Evolutionary conservation across 192 early-diverging fungal genomes (phyloP).

Genomic region (Umbelopsis isabellina): DNA sequence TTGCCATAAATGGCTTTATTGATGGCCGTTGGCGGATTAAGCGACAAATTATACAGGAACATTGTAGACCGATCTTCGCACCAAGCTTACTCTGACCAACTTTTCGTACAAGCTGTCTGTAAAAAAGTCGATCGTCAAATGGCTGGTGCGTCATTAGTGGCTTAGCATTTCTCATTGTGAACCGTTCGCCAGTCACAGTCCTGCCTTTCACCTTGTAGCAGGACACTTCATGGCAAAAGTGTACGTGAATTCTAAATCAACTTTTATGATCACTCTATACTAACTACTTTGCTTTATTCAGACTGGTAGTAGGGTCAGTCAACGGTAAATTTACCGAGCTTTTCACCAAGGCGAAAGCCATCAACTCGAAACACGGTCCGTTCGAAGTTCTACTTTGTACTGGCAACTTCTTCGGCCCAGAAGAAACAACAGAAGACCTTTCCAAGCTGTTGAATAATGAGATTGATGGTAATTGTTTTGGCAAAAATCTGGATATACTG

Average conservation of each 20-base stretch:
- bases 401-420: slow-evolving; percentile 78
- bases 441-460: slow-evolving; percentile 59
- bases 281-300: slow-evolving; percentile 25
- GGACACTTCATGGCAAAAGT: slow-evolving; percentile 5
- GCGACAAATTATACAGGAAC: slow-evolving; percentile 89
- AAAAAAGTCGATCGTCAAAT: neutral
- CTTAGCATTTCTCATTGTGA: neutral
- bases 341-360: slow-evolving; percentile 73
- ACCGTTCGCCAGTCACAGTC: neutral
- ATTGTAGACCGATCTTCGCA: slow-evolving; percentile 38
- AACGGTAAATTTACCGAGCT: slow-evolving; percentile 70
- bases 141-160: slow-evolving; percentile 22
- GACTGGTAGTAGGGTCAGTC: slow-evolving; percentile 75
- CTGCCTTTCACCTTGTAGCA: neutral
- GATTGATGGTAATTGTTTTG: slow-evolving; percentile 37
- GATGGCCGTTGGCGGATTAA: slow-evolving; percentile 81
- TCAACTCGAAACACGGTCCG: slow-evolving; percentile 83
- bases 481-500: neutral
- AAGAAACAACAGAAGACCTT: slow-evolving; percentile 50
- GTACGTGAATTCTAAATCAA: neutral
- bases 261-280: no score
- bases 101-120: neutral
- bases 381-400: slow-evolving; percentile 82
- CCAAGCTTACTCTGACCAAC: neutral
- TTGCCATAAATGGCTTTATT: slow-evolving; percentile 84